These are phyloP conservation scores for Beta vulgaris DNA, from an alignment of 148 eudicot species.

Conservation along the genomic window DNA sequence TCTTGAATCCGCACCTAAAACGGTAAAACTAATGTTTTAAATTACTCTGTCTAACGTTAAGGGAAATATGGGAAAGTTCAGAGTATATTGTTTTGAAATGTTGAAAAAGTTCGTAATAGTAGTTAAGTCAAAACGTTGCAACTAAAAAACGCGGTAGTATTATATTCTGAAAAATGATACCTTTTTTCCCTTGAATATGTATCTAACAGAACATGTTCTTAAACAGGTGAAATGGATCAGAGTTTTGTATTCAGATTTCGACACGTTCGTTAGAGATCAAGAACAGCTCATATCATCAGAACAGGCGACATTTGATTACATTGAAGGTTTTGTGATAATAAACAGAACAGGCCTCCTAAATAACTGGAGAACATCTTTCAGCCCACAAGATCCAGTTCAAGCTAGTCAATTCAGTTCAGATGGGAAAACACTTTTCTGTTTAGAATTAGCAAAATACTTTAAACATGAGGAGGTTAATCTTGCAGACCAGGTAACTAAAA, in stretches of 20 bases:
- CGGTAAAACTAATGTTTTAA: constrained; percentile 32
- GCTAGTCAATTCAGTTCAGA: constrained; percentile 65
- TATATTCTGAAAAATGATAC: background rate
- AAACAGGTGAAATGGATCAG: constrained; percentile 91
- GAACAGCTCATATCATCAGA: constrained; percentile 59
- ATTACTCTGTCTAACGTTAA: background rate
- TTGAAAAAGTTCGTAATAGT: too few relatives aligned
- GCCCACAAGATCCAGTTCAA: constrained; percentile 69
- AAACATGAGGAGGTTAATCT: constrained; percentile 34
- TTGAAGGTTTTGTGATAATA: constrained; percentile 74
- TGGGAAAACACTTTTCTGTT: constrained; percentile 61
- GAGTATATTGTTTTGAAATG: too few relatives aligned
- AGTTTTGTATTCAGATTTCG: constrained; percentile 73
- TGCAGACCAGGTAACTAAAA: constrained; percentile 43
- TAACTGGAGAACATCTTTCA: constrained; percentile 82
- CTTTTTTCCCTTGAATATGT: background rate
- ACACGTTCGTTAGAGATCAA: constrained; percentile 70
- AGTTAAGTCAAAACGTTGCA: too few relatives aligned
- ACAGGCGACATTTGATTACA: constrained; percentile 57
- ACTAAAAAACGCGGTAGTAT: too few relatives aligned
- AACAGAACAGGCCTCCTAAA: constrained; percentile 65
- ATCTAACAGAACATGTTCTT: background rate
- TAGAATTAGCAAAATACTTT: constrained; percentile 70
- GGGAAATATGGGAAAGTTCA: background rate
- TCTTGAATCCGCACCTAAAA: constrained; percentile 66